Conservation (phyloP, 2,329 filamentous ascomycete genomes). For the Scedosporium aurantiacum region DNA sequence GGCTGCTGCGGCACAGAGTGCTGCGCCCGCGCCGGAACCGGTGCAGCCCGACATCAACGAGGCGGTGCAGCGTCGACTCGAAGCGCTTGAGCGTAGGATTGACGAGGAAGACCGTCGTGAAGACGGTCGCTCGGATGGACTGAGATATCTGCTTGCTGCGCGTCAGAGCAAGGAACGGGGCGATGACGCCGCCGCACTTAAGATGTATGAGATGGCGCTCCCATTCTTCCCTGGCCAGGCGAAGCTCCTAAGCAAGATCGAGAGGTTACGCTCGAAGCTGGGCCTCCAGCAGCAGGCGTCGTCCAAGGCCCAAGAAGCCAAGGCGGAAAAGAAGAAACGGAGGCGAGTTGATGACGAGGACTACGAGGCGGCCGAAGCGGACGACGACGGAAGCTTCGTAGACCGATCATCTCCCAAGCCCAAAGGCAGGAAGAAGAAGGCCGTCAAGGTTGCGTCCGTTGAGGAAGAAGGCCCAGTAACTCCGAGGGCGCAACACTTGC, state of each 20-base stretch:
- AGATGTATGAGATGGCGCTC: conserved; percentile 76
- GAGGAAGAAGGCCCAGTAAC: conserved; percentile 33
- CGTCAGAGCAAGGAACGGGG: conserved; percentile 80
- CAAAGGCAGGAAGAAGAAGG: conserved; percentile 15
- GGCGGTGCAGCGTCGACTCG: conserved; percentile 68
- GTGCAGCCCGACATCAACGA: conserved; percentile 49
- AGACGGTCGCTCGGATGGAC: conserved; percentile 66
- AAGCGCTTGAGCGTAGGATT: conserved; percentile 78
- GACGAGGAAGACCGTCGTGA: conserved; percentile 51
- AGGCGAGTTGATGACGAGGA: conserved; percentile 22
- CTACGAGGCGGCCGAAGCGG: conserved; percentile 28
- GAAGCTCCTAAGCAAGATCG: conserved; percentile 63
- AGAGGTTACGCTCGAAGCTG: conserved; percentile 46
- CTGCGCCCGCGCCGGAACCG: conserved; percentile 32
- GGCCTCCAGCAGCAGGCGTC: conserved; percentile 13
- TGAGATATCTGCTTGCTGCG: conserved; percentile 80
- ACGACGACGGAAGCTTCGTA: conserved; percentile 26
- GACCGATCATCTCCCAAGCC: conserved; percentile 14
- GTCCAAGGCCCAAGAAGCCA: background rate
- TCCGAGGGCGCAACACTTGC: conserved; percentile 49
- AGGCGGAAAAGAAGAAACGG: conserved; percentile 18
- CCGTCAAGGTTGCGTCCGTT: conserved; percentile 12
- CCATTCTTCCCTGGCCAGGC: conserved; percentile 79
- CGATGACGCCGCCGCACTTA: conserved; percentile 65
- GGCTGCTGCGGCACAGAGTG: conserved; percentile 35